These are phyloP conservation scores for Lunasporangiospora selenospora DNA, from an alignment of 192 early-diverging fungal species.

Conservation along the genomic window DNA sequence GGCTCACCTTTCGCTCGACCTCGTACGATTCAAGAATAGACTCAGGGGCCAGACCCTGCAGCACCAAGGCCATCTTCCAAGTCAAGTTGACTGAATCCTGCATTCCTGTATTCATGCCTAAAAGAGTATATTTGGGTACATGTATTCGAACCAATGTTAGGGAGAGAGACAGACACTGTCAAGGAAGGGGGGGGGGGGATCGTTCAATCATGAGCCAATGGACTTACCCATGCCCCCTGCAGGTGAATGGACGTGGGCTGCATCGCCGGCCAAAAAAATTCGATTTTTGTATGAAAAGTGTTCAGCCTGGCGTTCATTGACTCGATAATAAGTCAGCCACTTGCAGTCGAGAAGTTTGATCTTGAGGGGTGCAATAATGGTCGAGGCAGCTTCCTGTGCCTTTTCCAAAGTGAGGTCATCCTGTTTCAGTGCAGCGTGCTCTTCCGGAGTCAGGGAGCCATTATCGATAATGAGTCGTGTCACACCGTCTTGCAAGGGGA, in stretches of 20 bases:
- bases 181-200: too few relatives aligned
- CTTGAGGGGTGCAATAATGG: conserved; percentile 11
- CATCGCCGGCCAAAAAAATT: conserved; percentile 56
- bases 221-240: conserved; percentile 47
- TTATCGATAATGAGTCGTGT: conserved; percentile 32
- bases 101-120: conserved; percentile 52
- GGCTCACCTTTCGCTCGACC: conserved; percentile 23
- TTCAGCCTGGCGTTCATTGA: conserved; percentile 39
- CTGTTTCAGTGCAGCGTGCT: conserved; percentile 19
- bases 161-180: too few relatives aligned
- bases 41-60: conserved; percentile 33
- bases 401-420: conserved; percentile 19
- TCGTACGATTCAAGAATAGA: conserved; percentile 25
- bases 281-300: conserved; percentile 31
- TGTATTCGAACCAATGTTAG: too few relatives aligned
- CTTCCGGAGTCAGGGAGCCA: conserved; percentile 26
- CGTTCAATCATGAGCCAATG: too few relatives aligned
- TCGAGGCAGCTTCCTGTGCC: neutral
- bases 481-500: conserved; percentile 24
- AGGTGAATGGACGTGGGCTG: conserved; percentile 50
- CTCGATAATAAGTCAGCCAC: conserved; percentile 38
- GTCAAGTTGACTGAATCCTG: conserved; percentile 54
- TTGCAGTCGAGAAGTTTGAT: conserved; percentile 14
- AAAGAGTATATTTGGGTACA: neutral
- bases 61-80: conserved; percentile 56